These are phyloP conservation scores for Aureobasidium sp. DNA, from an alignment of 2,329 filamentous ascomycete species.

Conservation along the genomic window DNA sequence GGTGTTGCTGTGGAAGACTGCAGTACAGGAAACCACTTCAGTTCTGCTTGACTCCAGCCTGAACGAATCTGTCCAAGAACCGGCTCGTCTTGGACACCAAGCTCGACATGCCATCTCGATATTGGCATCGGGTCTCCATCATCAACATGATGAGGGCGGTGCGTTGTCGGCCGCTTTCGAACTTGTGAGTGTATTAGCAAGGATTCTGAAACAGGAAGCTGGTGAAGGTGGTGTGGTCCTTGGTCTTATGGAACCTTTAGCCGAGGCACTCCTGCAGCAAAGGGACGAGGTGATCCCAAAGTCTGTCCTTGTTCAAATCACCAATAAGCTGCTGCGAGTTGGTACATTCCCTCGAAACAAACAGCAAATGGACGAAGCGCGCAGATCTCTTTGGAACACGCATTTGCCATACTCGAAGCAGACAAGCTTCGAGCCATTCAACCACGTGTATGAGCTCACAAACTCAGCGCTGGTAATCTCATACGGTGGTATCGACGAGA, in stretches of 20 bases:
- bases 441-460: slow-evolving; percentile 57
- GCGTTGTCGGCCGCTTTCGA: neutral
- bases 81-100: slow-evolving; percentile 10
- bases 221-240: slow-evolving; percentile 16
- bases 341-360: slow-evolving; percentile 49
- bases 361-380: slow-evolving; percentile 58
- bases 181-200: neutral
- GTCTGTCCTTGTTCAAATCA: slow-evolving; percentile 16
- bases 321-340: slow-evolving; percentile 21
- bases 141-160: neutral
- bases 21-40: neutral
- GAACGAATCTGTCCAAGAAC: slow-evolving; percentile 9
- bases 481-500: slow-evolving; percentile 50
- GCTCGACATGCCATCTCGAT: slow-evolving; percentile 11
- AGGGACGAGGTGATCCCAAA: neutral
- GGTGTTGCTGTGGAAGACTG: neutral
- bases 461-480: slow-evolving; percentile 46
- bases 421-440: slow-evolving; percentile 51
- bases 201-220: slow-evolving; percentile 9
- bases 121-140: slow-evolving; percentile 6
- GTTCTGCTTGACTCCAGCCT: neutral
- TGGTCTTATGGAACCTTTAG: slow-evolving; percentile 16
- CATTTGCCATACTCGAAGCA: slow-evolving; percentile 28
- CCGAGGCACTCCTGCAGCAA: slow-evolving; percentile 3
- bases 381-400: slow-evolving; percentile 60